A percentile compares a stretch with the other conserved stretches of the same genome.
phyloP scores from a whole-genome alignment of 192 early-diverging fungal genomes.

The Backusella westeae region DNA sequence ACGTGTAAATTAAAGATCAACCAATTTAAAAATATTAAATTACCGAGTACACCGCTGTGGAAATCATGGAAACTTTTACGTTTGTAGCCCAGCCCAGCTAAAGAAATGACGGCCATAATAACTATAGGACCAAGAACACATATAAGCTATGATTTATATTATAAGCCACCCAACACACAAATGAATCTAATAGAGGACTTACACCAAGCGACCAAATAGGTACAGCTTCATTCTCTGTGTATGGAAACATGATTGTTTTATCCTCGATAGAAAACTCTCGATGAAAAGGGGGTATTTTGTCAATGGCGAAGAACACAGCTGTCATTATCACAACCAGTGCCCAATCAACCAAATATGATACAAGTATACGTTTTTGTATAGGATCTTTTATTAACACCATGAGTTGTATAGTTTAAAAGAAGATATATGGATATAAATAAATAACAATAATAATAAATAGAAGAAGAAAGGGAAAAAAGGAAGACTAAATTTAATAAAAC shows the following conservation, averaged over 20 bases:
- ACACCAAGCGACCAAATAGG: conserved; percentile 39
- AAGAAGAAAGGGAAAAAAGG: not conserved
- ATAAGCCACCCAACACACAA: not conserved
- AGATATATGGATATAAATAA: not conserved
- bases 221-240: conserved; percentile 41
- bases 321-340: conserved; percentile 55
- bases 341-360: conserved; percentile 25
- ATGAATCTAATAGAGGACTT: not conserved
- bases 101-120: conserved; percentile 28
- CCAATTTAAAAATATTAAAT: not conserved
- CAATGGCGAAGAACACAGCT: conserved; percentile 51
- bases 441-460: not conserved
- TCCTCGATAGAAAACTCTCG: conserved; percentile 71
- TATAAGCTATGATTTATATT: conserved; percentile 29
- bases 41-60: conserved; percentile 43
- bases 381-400: not conserved
- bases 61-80: conserved; percentile 39
- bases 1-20: not conserved
- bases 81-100: conserved; percentile 14
- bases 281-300: conserved; percentile 61
- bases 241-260: conserved; percentile 61
- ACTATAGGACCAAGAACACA: conserved; percentile 33
- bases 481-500: not conserved
- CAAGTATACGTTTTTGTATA: not conserved
- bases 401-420: not conserved